Percentiles rank a stretch among this genome's conserved stretches.
phyloP scores from a whole-genome alignment of 2,329 filamentous ascomycete genomes.

The Pleoardoris graminearum region DNA sequence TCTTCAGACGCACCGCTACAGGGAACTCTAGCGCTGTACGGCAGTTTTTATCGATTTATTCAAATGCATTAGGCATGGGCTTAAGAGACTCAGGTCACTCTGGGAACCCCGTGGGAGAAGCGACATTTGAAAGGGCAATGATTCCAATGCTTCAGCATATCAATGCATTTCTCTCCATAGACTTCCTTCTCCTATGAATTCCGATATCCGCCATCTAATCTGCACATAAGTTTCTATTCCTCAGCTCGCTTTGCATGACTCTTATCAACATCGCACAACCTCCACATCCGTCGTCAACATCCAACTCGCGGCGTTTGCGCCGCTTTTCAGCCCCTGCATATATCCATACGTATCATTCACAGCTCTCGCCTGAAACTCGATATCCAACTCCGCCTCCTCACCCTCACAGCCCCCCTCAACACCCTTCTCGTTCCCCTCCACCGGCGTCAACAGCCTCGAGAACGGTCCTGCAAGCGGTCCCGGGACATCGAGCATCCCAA shows the following conservation, averaged over 20 bases:
- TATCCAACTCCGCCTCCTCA: constrained; percentile 13
- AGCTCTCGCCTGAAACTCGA: constrained; percentile 21
- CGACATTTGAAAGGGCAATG: no score
- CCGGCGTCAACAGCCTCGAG: constrained; percentile 10
- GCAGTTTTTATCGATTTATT: no score
- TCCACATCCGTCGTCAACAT: constrained; percentile 17
- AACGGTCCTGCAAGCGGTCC: constrained; percentile 18
- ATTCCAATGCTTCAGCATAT: no score
- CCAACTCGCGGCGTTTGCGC: constrained; percentile 13
- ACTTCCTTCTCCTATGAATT: no score
- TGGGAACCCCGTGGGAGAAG: no score
- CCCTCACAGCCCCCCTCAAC: constrained; percentile 12
- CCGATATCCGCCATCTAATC: not conserved
- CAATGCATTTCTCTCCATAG: no score
- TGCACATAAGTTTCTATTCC: not conserved
- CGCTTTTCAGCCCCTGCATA: not conserved
- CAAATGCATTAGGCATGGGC: no score
- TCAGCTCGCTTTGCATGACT: not conserved
- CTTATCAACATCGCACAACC: constrained; percentile 12
- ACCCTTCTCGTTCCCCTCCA: constrained; percentile 15
- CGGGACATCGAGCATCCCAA: constrained; percentile 18
- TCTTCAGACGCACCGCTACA: no score
- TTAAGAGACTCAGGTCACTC: no score
- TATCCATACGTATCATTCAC: constrained; percentile 8
- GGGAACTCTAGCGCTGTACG: no score